Base-by-base conservation (phyloP, 108 stramenopile genomes). In the Pseudonitzschia multiseries region DNA sequence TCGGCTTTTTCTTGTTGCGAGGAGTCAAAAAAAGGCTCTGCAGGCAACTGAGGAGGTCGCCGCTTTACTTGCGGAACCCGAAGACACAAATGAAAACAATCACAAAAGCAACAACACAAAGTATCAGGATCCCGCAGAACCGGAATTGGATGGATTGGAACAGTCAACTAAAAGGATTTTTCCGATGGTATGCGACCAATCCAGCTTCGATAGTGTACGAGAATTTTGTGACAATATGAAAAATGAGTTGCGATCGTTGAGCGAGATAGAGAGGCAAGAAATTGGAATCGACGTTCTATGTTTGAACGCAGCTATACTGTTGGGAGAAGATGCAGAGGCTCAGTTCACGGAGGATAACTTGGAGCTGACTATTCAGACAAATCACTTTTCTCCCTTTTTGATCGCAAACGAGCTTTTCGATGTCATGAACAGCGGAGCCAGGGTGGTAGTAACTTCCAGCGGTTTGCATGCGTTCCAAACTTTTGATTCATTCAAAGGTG, bases 351-450 rank as follows among this genome's bases (percentile, higher is more conserved):
- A 73, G 31, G 86, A 90, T 61, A 84, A 82, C 31, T 75, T 86
- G 46, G 89, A 90, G 65, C 10, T 65, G 36, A 87, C 86, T 51
- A 74, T 87, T 32, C 84, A 81, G 52, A 84, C 79, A 17, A 90
- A 90, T 72, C 82, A 87, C 64, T 63, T 90, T 21, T 81, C 86
- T 32, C 89, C 86, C 31, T 90, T 86, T 65, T 32, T 83, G 48
- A 80, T 90, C 13, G 75, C 75, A 2, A 78, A 80, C 31, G 26
- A 54, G 14, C 54, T 87, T 15, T 29, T 65, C 24, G 59, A 69
- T 33, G 75, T 70, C 40, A 67, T 82, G 22, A 78, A 82, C 57
- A 71, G 59, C 17, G 72, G 75, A n/a, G 81, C 76, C 22, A 56
- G 81, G 31, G 69, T 82, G 0, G 75, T 82, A 0, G 75, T 82